These are phyloP conservation scores for Rubia peregrina DNA, from an alignment of 305 asterid genomes.

Conservation along the genomic window DNA sequence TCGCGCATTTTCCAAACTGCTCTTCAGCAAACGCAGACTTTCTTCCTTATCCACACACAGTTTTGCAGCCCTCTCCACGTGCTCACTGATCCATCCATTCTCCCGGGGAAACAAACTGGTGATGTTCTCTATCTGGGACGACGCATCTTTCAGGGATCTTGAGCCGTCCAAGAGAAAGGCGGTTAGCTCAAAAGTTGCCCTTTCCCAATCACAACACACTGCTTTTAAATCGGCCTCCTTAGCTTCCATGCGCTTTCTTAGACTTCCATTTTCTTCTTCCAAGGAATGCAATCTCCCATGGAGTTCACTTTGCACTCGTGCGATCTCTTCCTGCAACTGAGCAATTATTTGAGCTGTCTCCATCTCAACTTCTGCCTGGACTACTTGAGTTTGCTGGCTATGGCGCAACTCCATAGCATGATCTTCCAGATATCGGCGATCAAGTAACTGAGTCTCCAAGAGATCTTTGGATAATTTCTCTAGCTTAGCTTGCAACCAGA, in stretches of 20 bases:
- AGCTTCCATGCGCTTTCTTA: constrained; percentile 40
- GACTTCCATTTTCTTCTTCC: constrained; percentile 44
- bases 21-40: constrained; percentile 34
- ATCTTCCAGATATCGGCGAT: constrained; percentile 53
- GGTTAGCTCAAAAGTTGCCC: constrained; percentile 52
- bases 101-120: constrained; percentile 44
- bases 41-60: constrained; percentile 56
- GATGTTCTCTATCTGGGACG: constrained; percentile 48
- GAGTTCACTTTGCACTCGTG: constrained; percentile 66
- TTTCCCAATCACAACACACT: constrained; percentile 51
- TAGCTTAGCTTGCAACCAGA: constrained; percentile 56
- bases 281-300: constrained; percentile 37
- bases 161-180: constrained; percentile 57
- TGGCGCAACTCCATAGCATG: constrained; percentile 45
- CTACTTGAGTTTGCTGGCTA: constrained; percentile 72
- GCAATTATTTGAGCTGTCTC: constrained; percentile 96
- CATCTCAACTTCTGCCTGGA: constrained; percentile 82
- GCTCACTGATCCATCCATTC: constrained; percentile 48
- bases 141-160: constrained; percentile 57
- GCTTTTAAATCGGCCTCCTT: constrained; percentile 46
- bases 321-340: constrained; percentile 91
- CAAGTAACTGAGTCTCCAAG: constrained; percentile 71
- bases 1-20: constrained; percentile 70
- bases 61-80: constrained; percentile 58
- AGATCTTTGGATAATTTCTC: constrained; percentile 84